Evolutionary conservation across 306 rosid genomes (phyloP).

Genomic region (Fagus sylvatica): DNA sequence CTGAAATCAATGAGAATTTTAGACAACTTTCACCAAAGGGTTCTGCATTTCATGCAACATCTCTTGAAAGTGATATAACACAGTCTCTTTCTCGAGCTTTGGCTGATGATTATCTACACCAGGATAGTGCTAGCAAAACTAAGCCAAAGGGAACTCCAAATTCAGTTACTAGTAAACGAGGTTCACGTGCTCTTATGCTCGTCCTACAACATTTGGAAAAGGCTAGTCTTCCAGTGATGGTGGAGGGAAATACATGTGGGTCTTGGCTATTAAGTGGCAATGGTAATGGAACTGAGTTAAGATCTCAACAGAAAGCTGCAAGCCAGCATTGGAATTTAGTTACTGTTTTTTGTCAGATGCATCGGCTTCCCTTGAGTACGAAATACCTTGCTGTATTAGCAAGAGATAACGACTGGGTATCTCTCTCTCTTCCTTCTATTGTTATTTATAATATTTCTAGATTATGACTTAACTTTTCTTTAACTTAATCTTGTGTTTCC

Average conservation of each 20-base stretch:
- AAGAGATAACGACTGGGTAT: constrained; percentile 95
- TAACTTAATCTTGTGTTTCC: constrained; percentile 20
- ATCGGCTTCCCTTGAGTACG: constrained; percentile 79
- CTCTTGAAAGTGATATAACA: constrained; percentile 63
- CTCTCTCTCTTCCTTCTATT: constrained; percentile 2
- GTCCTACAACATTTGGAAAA: constrained; percentile 81
- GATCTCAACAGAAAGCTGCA: constrained; percentile 87
- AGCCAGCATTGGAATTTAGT: constrained; percentile 92
- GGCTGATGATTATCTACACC: constrained; percentile 80
- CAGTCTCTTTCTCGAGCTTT: constrained; percentile 86
- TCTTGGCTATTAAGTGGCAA: constrained; percentile 78
- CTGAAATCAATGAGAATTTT: constrained; percentile 56
- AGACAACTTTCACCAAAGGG: constrained; percentile 62
- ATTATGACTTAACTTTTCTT: constrained; percentile 11
- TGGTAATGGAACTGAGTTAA: constrained; percentile 77
- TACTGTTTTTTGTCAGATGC: constrained; percentile 82
- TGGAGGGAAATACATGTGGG: constrained; percentile 79
- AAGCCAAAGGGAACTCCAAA: constrained; percentile 41
- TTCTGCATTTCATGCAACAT: constrained; percentile 67
- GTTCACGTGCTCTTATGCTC: constrained; percentile 69
- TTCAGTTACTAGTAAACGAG: constrained; percentile 39
- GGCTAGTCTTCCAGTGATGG: constrained; percentile 64
- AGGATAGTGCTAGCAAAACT: constrained; percentile 42
- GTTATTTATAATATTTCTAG: constrained; percentile 12
- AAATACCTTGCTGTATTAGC: constrained; percentile 85